Base-by-base conservation (phyloP, 306 rosid genomes). In the Boehmeria nivea region DNA sequence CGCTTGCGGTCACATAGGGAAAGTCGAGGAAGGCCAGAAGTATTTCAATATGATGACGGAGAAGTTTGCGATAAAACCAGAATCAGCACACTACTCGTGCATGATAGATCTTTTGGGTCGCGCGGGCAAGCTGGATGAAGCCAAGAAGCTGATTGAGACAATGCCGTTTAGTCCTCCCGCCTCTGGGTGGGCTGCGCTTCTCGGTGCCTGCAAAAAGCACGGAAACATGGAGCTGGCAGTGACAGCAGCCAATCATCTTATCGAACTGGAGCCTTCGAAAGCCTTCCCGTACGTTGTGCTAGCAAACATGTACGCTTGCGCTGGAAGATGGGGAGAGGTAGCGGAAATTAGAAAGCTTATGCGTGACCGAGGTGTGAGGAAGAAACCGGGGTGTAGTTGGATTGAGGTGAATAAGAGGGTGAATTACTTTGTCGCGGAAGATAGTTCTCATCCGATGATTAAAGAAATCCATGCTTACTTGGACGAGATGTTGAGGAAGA, bases 311-410 rank as follows among this genome's bases (percentile, higher is more conserved):
- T 78, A 78, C 63, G 87, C 86, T 43, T 71, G 77, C 51, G 86
- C 72, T 6, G 81, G 83, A 12, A 80, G 69, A 76, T 88, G 94
- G 94, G 78, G 73, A 56, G 88, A 85, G 46, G 77, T 69, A 27
- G 88, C 90, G 57, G 63, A 40, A 8, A 20, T 78, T 12, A 78
- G 89, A 66, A 80, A 57, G 76, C 19, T 78, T 52, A 88, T 82
- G 94, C 70, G 86, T 19, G 91, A 70, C 20, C 80, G 84, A 69
- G 88, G 94, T 37, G 62, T 85, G 79, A 85, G 76, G 80, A 82
- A 85, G 79, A 80, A 81, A 63, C 94, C 94, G 7, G 96, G 96
- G 55, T 76, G 88, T 71, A 80, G 91, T 70, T 85, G 94, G 96
- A 85, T 85, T 12, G 96, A 88, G 78, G 61, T 85, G 56, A 73